phyloP scores from a whole-genome alignment of 352 stramenopile genomes.

The Phytophthora megakarya region DNA sequence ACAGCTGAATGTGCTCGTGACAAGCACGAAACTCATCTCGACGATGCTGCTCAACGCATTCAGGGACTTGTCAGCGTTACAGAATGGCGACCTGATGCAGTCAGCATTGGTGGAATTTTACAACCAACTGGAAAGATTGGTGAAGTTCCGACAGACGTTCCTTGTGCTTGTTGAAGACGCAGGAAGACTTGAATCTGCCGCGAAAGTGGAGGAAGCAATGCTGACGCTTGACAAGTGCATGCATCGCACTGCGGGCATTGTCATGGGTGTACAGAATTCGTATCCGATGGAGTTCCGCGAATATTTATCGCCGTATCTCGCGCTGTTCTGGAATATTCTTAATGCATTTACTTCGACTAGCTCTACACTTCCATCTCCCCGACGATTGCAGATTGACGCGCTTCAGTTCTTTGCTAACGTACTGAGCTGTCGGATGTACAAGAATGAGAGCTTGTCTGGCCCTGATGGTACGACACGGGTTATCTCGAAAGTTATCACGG shows the following conservation, averaged over 20 bases:
- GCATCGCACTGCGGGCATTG: slow-evolving; percentile 62
- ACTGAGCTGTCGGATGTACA: slow-evolving; percentile 81
- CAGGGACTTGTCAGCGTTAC: slow-evolving; percentile 55
- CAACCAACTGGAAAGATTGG: slow-evolving; percentile 66
- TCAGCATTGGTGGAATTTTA: slow-evolving; percentile 72
- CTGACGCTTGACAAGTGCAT: slow-evolving; percentile 63
- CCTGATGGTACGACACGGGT: slow-evolving; percentile 47
- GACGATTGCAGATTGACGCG: slow-evolving; percentile 67
- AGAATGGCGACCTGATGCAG: slow-evolving; percentile 60
- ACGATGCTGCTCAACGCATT: slow-evolving; percentile 77
- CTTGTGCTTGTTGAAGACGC: slow-evolving; percentile 8
- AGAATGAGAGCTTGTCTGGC: slow-evolving; percentile 62
- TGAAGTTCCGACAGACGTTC: slow-evolving; percentile 50
- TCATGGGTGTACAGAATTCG: slow-evolving; percentile 75
- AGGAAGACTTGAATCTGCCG: background rate
- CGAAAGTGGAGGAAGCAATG: slow-evolving; percentile 19
- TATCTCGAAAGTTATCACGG: slow-evolving; percentile 83
- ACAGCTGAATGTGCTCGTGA: slow-evolving; percentile 49
- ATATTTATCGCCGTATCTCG: slow-evolving; percentile 69
- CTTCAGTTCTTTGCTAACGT: slow-evolving; percentile 87
- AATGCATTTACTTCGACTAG: slow-evolving; percentile 24
- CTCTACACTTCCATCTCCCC: slow-evolving; percentile 23
- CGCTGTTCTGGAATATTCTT: slow-evolving; percentile 70
- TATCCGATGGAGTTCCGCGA: slow-evolving; percentile 87
- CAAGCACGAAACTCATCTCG: slow-evolving; percentile 68